Evolutionary conservation across 768 basidiomycete genomes (phyloP), one percentile per base, ranked within the genome.

Genomic region (Agaricus sinodeliciosus): DNA sequence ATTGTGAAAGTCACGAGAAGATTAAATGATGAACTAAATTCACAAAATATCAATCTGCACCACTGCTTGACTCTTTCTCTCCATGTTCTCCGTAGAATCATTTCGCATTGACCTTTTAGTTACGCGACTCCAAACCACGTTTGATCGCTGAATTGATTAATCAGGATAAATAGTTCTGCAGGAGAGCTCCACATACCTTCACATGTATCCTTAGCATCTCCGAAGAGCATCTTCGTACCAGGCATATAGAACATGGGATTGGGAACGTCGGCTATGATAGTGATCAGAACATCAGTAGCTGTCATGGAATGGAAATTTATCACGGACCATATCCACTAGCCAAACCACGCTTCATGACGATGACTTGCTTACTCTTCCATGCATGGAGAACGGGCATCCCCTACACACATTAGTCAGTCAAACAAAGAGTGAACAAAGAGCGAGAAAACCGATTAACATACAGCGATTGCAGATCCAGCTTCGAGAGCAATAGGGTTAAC

Each of bases 191-290:
- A 12, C 26, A 5, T 13, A 86, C 87, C 90, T 66, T 94, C 92
- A 60, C 91, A 93, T 27, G 86, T 88, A 61, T 89, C 87, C 64
- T 91, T 92, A 31, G 92, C 92, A 66, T 94, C 92, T 41, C 92
- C 91, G 60, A 94, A 94, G 57, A 94, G 61, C 92, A 94, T 94
- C 71, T 85, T 88, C 19, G 91, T 87, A 42, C 85, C 84, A 18
- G 84, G 80, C 85, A 91, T 90, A 68, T 88, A 94, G 75, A 94
- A 94, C 85, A 94, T 87, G 16, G 91, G 91, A 65, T 94, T 94
- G 9, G 89, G 91, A 9, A 93, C 90, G 64, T 93, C 90, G 48
- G 92, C 90, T 87, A 66, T 46, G 13, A 43, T 48, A 28, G 50
- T 37, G 39, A 19, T 37, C 39, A 41, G 8, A 50, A 26, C 26